Percentiles rank a stretch among this genome's conserved stretches.
phyloP scores from a whole-genome alignment of 2,329 filamentous ascomycete genomes.

The Nannizziopsis arthrosporioides region DNA sequence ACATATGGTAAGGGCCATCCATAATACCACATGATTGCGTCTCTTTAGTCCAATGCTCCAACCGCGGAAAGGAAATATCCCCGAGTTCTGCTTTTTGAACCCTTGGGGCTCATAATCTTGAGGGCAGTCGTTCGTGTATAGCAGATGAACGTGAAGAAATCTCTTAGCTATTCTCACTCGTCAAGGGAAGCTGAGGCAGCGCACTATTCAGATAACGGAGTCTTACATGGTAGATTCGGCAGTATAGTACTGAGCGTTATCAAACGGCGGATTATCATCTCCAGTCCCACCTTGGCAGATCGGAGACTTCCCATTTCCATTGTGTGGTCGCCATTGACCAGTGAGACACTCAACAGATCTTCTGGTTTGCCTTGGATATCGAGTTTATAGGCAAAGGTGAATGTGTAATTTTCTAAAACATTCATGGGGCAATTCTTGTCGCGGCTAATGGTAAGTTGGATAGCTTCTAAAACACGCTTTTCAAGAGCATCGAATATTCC shows the following conservation, averaged over 20 bases:
- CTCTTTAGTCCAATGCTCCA: conserved; percentile 30
- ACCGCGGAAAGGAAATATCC: conserved; percentile 27
- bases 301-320: conserved; percentile 29
- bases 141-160: conserved; percentile 35
- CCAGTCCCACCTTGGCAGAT: conserved; percentile 33
- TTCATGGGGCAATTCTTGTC: conserved; percentile 27
- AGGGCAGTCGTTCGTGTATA: conserved; percentile 34
- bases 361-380: conserved; percentile 22
- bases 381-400: conserved; percentile 36
- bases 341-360: conserved; percentile 21
- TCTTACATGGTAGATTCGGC: conserved; percentile 34
- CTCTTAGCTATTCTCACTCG: conserved; percentile 23
- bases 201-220: not conserved
- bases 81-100: conserved; percentile 25
- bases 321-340: conserved; percentile 22
- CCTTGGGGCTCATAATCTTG: conserved; percentile 33
- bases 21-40: conserved; percentile 25
- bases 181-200: not conserved
- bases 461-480: conserved; percentile 31
- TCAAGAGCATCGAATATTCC: conserved; percentile 39
- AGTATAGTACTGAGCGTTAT: conserved; percentile 29
- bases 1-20: conserved; percentile 33
- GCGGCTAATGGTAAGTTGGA: conserved; percentile 39
- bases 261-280: conserved; percentile 34
- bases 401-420: conserved; percentile 42